These are phyloP conservation scores for Crithidia sp. DNA, from an alignment of 208 protist species.

Conservation along the genomic window DNA sequence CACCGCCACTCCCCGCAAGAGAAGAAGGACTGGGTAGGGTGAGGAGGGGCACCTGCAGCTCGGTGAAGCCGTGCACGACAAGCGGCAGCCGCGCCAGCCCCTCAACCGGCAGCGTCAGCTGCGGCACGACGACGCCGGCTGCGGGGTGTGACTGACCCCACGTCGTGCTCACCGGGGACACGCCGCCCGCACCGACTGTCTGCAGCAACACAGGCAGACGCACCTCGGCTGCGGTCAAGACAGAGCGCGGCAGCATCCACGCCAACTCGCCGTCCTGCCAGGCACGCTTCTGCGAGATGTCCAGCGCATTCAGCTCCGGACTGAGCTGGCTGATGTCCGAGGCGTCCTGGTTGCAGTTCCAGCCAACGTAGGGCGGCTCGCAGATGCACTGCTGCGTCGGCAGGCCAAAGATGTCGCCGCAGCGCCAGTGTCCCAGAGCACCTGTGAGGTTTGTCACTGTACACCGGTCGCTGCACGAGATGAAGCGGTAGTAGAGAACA, in stretches of 20 bases:
- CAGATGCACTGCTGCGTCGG: slow-evolving; percentile 45
- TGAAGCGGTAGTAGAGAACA: slow-evolving; percentile 67
- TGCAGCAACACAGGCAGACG: slow-evolving; percentile 15
- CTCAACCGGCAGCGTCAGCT: not conserved
- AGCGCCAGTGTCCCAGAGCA: slow-evolving; percentile 24
- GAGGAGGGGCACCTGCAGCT: slow-evolving; percentile 23
- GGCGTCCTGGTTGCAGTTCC: slow-evolving; percentile 30
- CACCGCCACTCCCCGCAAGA: not conserved
- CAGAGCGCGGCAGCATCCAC: slow-evolving; percentile 25
- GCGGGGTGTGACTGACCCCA: no score
- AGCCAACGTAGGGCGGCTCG: slow-evolving; percentile 43
- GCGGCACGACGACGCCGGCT: not conserved
- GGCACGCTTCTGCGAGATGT: not conserved
- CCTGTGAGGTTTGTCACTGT: slow-evolving; percentile 21
- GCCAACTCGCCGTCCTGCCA: slow-evolving; percentile 15
- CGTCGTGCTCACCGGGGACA: not conserved
- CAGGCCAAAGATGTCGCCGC: slow-evolving; percentile 37
- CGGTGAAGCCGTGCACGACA: slow-evolving; percentile 34
- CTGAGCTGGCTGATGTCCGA: slow-evolving; percentile 5
- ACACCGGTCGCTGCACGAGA: slow-evolving; percentile 19
- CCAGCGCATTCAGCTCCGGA: slow-evolving; percentile 5
- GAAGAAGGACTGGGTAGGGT: slow-evolving; percentile 11
- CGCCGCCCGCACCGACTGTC: not conserved
- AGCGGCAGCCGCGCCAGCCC: slow-evolving; percentile 31
- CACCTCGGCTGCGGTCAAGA: slow-evolving; percentile 18